Percentiles rank a stretch among this genome's conserved stretches.
These are phyloP conservation scores for Rhodotorula graminis DNA, from an alignment of 768 basidiomycete genomes.

Conservation along the genomic window DNA sequence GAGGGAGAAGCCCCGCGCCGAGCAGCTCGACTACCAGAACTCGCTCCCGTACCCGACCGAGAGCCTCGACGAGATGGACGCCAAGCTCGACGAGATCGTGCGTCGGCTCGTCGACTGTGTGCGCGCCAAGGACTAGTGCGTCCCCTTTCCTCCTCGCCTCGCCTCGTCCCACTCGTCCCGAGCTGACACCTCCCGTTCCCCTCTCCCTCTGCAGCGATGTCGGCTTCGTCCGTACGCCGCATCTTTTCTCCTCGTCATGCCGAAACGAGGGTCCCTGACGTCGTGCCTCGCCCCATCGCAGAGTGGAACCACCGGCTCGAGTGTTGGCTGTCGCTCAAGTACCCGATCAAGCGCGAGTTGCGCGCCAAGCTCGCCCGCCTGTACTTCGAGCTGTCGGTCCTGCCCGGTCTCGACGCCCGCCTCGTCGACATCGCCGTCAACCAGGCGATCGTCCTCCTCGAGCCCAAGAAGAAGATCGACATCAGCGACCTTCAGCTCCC, in stretches of 20 bases:
- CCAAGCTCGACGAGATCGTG: slow-evolving; percentile 48
- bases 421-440: slow-evolving; percentile 65
- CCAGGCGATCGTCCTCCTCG: slow-evolving; percentile 51
- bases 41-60: slow-evolving; percentile 50
- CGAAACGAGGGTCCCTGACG: too few relatives aligned
- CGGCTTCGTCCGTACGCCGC: slow-evolving; percentile 28
- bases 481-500: slow-evolving; percentile 75
- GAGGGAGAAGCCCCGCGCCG: slow-evolving; percentile 29
- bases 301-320: slow-evolving; percentile 45
- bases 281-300: not conserved
- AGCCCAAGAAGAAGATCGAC: slow-evolving; percentile 64
- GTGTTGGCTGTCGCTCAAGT: slow-evolving; percentile 71
- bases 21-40: slow-evolving; percentile 40
- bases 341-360: slow-evolving; percentile 75
- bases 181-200: not conserved
- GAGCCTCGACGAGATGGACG: slow-evolving; percentile 50
- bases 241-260: not conserved
- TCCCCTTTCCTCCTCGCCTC: too few relatives aligned
- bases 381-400: slow-evolving; percentile 64
- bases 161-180: too few relatives aligned
- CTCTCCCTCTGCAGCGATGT: slow-evolving; percentile 29
- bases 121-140: slow-evolving; percentile 75
- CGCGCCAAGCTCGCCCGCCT: slow-evolving; percentile 68
- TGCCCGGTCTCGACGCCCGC: slow-evolving; percentile 67
- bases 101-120: slow-evolving; percentile 63